phyloP scores from a whole-genome alignment of 805 yeast genomes.

The Kodamaea sagamina region DNA sequence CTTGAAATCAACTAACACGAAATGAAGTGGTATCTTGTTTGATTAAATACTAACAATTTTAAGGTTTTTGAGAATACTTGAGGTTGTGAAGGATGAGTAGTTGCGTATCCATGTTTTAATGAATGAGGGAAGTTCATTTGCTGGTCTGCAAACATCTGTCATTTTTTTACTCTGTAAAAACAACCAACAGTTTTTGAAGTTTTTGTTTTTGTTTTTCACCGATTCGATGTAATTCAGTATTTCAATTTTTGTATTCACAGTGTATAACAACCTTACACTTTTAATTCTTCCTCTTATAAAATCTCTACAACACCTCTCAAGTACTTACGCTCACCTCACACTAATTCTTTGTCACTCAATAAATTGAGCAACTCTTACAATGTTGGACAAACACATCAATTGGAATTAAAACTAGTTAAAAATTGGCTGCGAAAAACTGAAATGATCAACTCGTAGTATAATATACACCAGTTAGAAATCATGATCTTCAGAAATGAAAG shows the following conservation, averaged over 20 bases:
- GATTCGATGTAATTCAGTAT: too few species aligned
- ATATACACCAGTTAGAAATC: conserved; percentile 1
- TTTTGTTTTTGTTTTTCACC: too few species aligned
- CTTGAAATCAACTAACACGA: conserved; percentile 50
- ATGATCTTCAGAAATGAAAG: background rate
- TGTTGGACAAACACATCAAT: conserved; percentile 3
- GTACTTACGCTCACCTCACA: too few species aligned
- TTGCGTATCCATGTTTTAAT: background rate
- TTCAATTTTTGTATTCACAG: too few species aligned
- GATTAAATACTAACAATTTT: conserved; percentile 9
- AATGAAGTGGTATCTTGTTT: conserved; percentile 31
- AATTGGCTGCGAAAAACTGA: conserved; percentile 3
- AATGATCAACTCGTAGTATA: conserved; percentile 2
- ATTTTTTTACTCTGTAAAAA: too few species aligned
- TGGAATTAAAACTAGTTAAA: background rate
- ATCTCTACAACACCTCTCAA: too few species aligned
- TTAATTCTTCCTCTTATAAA: too few species aligned
- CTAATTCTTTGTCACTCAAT: too few species aligned
- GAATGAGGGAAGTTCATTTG: too few species aligned
- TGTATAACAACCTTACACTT: too few species aligned
- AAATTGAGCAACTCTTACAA: background rate
- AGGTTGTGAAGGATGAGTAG: background rate
- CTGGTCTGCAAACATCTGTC: too few species aligned
- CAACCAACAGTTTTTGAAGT: too few species aligned
- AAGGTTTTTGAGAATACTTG: background rate